These are phyloP conservation scores for Gonapodya prolifera DNA, from an alignment of 192 early-diverging fungal species.

Conservation along the genomic window DNA sequence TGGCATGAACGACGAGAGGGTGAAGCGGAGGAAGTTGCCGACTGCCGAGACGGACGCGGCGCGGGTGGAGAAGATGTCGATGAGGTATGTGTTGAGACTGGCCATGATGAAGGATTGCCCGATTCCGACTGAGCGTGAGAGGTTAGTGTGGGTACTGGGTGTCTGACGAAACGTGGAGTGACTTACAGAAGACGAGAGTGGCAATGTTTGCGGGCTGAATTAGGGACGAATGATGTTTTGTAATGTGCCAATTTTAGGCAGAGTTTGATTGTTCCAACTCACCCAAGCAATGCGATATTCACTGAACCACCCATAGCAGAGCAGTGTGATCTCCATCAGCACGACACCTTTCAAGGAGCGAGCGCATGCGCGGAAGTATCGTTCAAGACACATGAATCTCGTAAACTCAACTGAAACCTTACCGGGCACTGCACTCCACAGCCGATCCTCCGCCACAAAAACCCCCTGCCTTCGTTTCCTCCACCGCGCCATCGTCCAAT, in stretches of 20 bases:
- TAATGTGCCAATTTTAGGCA: no score
- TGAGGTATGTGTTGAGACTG: conserved; percentile 1
- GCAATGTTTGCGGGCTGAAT: background rate
- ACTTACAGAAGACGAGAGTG: background rate
- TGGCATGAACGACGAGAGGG: background rate
- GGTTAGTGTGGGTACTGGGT: no score
- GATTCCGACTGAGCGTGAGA: background rate
- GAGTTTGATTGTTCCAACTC: no score
- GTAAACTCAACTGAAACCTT: background rate
- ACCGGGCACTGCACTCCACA: background rate
- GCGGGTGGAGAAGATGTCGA: background rate
- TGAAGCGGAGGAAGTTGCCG: background rate
- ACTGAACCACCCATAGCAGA: background rate
- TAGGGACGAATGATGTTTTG: no score
- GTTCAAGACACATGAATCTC: no score
- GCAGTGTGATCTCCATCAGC: background rate
- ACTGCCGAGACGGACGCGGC: background rate
- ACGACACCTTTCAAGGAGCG: background rate
- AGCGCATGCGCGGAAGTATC: no score
- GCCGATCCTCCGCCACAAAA: background rate
- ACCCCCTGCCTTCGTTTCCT: background rate
- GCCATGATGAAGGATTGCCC: conserved; percentile 1
- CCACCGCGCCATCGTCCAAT: background rate
- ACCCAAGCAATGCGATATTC: background rate
- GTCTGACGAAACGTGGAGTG: no score